Base-by-base conservation (phyloP, 139 green algal species). In the Chlorella sp. region DNA sequence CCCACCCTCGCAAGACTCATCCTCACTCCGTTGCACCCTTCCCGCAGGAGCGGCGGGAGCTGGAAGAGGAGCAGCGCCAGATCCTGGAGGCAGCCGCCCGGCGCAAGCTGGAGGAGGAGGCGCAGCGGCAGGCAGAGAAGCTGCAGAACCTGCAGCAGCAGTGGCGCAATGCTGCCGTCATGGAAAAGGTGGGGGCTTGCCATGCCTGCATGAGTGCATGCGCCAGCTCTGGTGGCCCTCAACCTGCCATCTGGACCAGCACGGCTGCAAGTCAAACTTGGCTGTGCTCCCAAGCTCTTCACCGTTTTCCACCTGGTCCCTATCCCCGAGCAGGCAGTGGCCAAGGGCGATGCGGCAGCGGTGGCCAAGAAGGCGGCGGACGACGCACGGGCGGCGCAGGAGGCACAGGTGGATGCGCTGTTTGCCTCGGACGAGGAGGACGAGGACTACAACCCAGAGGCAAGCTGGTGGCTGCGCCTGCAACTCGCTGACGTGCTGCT, bases 371-470 rank as follows among this genome's bases (percentile, higher is more conserved):
- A 60, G 20, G 26, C 36, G 9, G 30, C 18, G 4, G 23, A 47
- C 3, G 39, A 67, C 3, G 63, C 26, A 20, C 65, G 23, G 21
- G 63, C 55, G 2, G 56, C 36, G 7, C 32, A 36, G 17, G 92
- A 90, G 51, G 72, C 78, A 25, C 81, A 81, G 17, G 28, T 96
- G 7, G 93, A 96, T 85, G 89, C 87, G 16, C 57, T 83, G 13
- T 89, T 95, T 83, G 89, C 85, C 34, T 32, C 72, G 20, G 34
- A 60, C 30, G 62, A 73, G n/a, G 78, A 72, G 44, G 74, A 80
- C n/a, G 82, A 83, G 26, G 71, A 82, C n/a, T 74, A 87, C 79
- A 30, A 84, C 32, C 67, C 84, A 0, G 62, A 86, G 23, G 51
- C 60, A 32, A 51, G 69, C 26, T 17, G 38, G 2, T 6, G 30